These are phyloP conservation scores for Pleoardoris graminearum DNA, from an alignment of 2,329 filamentous ascomycete genomes.

Conservation along the genomic window DNA sequence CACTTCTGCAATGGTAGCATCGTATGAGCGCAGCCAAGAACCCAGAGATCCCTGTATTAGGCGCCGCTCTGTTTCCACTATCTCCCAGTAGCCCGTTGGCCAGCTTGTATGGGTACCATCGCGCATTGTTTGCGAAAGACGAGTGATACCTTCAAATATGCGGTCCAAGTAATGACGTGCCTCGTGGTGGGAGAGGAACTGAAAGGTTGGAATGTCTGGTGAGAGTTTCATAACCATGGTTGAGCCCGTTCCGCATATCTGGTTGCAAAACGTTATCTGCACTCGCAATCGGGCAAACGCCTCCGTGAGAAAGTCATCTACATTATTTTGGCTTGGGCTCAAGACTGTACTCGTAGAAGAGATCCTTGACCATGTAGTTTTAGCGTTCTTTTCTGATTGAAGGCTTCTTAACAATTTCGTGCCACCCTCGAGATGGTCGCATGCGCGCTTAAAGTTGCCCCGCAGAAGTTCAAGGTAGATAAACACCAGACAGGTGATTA, in stretches of 20 bases:
- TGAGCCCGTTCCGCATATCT: neutral
- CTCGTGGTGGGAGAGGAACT: slow-evolving; percentile 3
- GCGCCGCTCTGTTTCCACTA: neutral
- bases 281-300: slow-evolving; percentile 1
- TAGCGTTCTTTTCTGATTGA: neutral
- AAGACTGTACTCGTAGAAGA: neutral
- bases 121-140: neutral
- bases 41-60: slow-evolving; percentile 7
- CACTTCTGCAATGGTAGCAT: neutral
- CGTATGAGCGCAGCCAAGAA: slow-evolving; percentile 6
- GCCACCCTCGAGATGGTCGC: neutral
- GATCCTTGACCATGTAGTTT: too few species aligned
- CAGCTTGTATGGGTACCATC: neutral
- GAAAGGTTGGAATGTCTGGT: neutral
- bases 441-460: slow-evolving; percentile 42
- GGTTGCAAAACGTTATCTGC: neutral
- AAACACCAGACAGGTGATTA: slow-evolving; percentile 50
- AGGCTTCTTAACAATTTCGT: neutral
- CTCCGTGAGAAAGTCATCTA: neutral
- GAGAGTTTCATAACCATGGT: neutral
- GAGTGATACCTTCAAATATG: neutral
- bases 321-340: neutral
- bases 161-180: slow-evolving; percentile 7
- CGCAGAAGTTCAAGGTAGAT: slow-evolving; percentile 48
- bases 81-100: neutral